Percentiles rank a stretch among this genome's conserved stretches.
These are phyloP conservation scores for Crithidia fasciculata DNA, from an alignment of 208 protist genomes.

Conservation along the genomic window DNA sequence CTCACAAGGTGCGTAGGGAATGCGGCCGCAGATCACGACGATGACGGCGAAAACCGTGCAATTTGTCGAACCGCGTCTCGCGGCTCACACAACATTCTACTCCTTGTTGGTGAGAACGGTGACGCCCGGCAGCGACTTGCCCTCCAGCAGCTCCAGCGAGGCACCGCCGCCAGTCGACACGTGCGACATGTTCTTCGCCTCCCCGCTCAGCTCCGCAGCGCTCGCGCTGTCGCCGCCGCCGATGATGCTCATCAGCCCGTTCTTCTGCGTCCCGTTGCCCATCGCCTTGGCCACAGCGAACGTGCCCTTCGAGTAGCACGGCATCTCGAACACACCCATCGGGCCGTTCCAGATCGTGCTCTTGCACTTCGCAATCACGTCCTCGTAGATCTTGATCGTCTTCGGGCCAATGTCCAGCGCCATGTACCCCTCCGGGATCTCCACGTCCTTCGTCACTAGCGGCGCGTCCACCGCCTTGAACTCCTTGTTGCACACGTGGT, in stretches of 20 bases:
- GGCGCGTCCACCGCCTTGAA: conserved; percentile 83
- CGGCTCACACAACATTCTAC: too few species aligned
- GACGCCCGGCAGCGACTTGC: conserved; percentile 94
- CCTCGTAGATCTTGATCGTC: conserved; percentile 82
- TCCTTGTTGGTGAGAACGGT: conserved; percentile 78
- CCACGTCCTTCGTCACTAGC: conserved; percentile 64
- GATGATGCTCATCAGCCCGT: conserved; percentile 90
- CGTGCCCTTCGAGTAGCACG: conserved; percentile 94
- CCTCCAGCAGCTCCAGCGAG: conserved; percentile 99
- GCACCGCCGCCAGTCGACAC: conserved; percentile 99
- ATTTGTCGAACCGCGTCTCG: too few species aligned
- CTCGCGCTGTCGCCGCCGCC: conserved; percentile 98
- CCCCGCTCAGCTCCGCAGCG: conserved; percentile 86
- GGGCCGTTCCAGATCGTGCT: conserved; percentile 98
- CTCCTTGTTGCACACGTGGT: conserved; percentile 96
- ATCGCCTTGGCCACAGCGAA: conserved; percentile 87
- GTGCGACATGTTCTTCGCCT: conserved; percentile 95
- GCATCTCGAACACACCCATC: conserved; percentile 98
- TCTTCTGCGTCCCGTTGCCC: conserved; percentile 64
- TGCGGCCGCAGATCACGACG: too few species aligned
- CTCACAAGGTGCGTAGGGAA: too few species aligned
- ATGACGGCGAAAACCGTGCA: too few species aligned
- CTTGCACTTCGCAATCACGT: conserved; percentile 84
- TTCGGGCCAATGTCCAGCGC: conserved; percentile 97
- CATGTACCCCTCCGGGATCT: conserved; percentile 90